A percentile compares a stretch with the other conserved stretches of the same genome.
phyloP scores from a whole-genome alignment of 2,329 filamentous ascomycete genomes.

The Claviceps pazoutovae region DNA sequence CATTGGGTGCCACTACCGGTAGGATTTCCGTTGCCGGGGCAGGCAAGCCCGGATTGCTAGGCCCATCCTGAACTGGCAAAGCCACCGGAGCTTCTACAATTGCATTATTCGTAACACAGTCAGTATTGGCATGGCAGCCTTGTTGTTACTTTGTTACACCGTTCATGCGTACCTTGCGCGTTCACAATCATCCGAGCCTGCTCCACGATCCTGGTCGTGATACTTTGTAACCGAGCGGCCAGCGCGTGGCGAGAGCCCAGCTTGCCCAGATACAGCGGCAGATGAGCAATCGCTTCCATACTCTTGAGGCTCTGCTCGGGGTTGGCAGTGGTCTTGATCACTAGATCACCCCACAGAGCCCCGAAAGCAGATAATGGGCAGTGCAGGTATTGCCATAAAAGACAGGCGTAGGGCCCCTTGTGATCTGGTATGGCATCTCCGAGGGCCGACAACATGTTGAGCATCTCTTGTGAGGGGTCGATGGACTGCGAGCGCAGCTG shows the following conservation, averaged over 20 bases:
- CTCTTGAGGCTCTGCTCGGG: not conserved
- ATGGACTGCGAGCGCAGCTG: not conserved
- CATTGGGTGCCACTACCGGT: not conserved
- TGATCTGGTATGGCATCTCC: not conserved
- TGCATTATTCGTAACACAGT: not conserved
- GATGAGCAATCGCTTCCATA: not conserved
- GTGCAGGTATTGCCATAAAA: slow-evolving; percentile 1
- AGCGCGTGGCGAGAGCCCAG: not conserved
- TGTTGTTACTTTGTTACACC: not conserved
- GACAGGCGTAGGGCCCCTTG: not conserved
- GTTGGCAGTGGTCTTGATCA: not conserved
- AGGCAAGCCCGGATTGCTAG: not conserved
- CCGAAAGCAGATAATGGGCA: not conserved
- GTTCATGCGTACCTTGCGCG: not conserved
- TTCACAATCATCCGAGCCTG: not conserved
- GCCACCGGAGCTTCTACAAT: not conserved
- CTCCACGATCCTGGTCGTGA: not conserved
- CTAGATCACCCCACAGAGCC: not conserved
- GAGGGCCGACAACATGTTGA: not conserved
- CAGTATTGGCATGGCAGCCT: not conserved
- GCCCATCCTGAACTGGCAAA: not conserved
- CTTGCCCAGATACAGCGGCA: not conserved
- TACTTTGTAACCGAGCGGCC: not conserved
- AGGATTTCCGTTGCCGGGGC: not conserved
- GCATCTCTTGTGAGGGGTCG: not conserved